phyloP scores from a whole-genome alignment of 495 filamentous ascomycete species.

The Mycothermus thermophilus region DNA sequence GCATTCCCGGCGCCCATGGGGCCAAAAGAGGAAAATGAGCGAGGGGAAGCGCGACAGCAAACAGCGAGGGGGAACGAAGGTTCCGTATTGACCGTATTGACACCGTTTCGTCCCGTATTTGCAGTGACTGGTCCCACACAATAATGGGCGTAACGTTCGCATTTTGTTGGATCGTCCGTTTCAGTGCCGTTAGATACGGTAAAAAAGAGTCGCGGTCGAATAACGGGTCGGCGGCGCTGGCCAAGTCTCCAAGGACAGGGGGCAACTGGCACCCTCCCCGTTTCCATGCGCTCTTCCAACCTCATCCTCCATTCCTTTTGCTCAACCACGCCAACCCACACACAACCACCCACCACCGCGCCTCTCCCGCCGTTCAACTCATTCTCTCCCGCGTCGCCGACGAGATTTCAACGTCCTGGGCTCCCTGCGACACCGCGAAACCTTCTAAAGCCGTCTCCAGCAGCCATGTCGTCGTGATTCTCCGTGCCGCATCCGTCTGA shows the following conservation, averaged over 20 bases:
- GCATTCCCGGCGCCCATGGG: slow-evolving; percentile 6
- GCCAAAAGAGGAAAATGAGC: slow-evolving; percentile 2
- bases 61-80: not conserved
- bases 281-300: slow-evolving; percentile 5
- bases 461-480: too few relatives aligned
- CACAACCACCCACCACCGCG: not conserved
- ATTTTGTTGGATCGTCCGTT: too few relatives aligned
- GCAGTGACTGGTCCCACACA: too few relatives aligned
- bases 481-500: too few relatives aligned
- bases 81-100: not conserved
- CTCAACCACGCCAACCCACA: slow-evolving; percentile 3
- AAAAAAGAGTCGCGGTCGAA: slow-evolving; percentile 1
- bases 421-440: too few relatives aligned
- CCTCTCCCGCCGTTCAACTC: too few relatives aligned
- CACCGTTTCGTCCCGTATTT: too few relatives aligned
- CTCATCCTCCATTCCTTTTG: slow-evolving; percentile 7
- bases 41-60: slow-evolving; percentile 1
- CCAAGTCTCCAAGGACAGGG: not conserved
- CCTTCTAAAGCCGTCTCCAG: too few relatives aligned
- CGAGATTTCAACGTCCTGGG: too few relatives aligned
- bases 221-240: not conserved
- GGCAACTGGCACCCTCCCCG: slow-evolving; percentile 3
- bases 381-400: too few relatives aligned
- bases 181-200: slow-evolving; percentile 1
- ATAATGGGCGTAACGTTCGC: too few relatives aligned